phyloP scores from a whole-genome alignment of 1,284 basidiomycete species.

The Pisolithus thermaeus region DNA sequence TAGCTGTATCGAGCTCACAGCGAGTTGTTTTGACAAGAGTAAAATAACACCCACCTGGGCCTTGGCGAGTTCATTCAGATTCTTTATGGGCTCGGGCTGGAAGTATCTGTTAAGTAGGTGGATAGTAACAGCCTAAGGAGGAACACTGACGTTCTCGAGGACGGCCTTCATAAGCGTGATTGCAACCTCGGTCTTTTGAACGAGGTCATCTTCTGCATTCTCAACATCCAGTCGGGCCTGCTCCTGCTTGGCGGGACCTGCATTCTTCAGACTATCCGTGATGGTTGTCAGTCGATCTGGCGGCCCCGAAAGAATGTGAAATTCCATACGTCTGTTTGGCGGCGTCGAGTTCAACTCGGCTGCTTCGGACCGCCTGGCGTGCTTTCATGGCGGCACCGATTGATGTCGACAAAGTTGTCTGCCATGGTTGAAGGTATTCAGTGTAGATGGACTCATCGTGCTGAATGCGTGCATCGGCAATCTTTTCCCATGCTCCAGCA shows the following conservation, averaged over 20 bases:
- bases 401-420: slow-evolving; percentile 75
- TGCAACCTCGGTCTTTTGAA: slow-evolving; percentile 96
- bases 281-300: slow-evolving; percentile 5
- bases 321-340: slow-evolving; percentile 53
- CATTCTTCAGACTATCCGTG: slow-evolving; percentile 63
- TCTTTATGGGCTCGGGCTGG: slow-evolving; percentile 93
- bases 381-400: slow-evolving; percentile 89
- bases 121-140: not conserved
- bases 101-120: not conserved
- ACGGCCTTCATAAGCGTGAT: slow-evolving; percentile 98
- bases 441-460: slow-evolving; percentile 77
- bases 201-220: slow-evolving; percentile 93
- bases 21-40: not conserved
- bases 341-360: slow-evolving; percentile 73
- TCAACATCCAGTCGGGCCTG: slow-evolving; percentile 87
- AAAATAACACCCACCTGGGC: slow-evolving; percentile 50
- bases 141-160: slow-evolving; percentile 80
- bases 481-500: slow-evolving; percentile 80
- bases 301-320: not conserved
- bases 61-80: slow-evolving; percentile 88
- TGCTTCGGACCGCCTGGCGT: slow-evolving; percentile 77
- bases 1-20: slow-evolving; percentile 43
- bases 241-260: slow-evolving; percentile 73
- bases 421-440: slow-evolving; percentile 89
- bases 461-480: slow-evolving; percentile 77